Evolutionary conservation across 345 rosid genomes (phyloP).

Genomic region (Euphorbia tirucalli): DNA sequence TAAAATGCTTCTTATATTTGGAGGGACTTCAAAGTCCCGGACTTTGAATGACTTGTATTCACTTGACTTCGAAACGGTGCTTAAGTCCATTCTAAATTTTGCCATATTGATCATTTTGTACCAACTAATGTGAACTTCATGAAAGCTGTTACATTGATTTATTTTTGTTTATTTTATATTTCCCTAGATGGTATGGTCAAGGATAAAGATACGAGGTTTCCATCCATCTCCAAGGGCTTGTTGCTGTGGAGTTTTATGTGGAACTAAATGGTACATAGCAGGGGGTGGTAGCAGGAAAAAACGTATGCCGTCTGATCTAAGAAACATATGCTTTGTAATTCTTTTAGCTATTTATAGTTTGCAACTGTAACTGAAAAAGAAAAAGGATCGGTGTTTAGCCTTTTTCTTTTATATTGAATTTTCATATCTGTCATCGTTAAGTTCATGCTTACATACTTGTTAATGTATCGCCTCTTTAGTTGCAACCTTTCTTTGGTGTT

Average conservation of each 20-base stretch:
- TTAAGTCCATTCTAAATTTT: conserved; percentile 12
- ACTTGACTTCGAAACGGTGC: conserved; percentile 92
- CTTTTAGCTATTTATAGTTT: neutral
- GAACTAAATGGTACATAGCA: conserved; percentile 91
- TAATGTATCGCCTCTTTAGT: neutral
- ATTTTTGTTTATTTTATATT: neutral
- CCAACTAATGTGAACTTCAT: conserved; percentile 2
- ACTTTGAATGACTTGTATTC: conserved; percentile 88
- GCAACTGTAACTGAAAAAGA: neutral
- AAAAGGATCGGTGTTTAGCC: neutral
- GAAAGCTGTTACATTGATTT: neutral
- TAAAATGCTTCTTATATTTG: conserved; percentile 74
- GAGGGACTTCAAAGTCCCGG: conserved; percentile 80
- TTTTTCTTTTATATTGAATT: too few species aligned
- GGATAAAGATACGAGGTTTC: conserved; percentile 83
- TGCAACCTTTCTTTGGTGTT: neutral
- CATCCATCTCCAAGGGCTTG: conserved; percentile 97
- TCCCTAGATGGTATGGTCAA: conserved; percentile 89
- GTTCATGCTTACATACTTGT: too few species aligned
- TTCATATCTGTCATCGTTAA: too few species aligned
- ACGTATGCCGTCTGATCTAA: conserved; percentile 47
- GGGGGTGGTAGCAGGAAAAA: conserved; percentile 99
- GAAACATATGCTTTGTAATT: neutral
- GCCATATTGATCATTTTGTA: conserved; percentile 2
- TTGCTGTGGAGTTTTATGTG: conserved; percentile 83